Evolutionary conservation across 2,329 filamentous ascomycete genomes (phyloP).

Genomic region (Drechslerella coelobrocha): DNA sequence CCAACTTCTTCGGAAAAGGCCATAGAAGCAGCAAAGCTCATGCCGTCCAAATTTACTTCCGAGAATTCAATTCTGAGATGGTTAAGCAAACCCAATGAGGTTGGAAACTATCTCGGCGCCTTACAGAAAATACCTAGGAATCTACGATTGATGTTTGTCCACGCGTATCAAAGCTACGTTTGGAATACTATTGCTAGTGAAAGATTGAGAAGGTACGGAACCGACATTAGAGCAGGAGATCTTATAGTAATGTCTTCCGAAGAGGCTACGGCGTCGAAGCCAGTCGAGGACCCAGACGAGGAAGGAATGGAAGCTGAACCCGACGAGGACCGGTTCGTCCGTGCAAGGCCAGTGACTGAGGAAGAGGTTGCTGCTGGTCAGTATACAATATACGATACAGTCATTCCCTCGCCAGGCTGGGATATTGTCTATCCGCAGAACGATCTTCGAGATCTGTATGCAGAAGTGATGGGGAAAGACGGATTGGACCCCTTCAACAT

Average conservation of each 20-base stretch:
- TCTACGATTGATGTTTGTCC: conserved; percentile 90
- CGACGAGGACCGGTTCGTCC: conserved; percentile 65
- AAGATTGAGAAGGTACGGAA: conserved; percentile 78
- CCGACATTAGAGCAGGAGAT: conserved; percentile 78
- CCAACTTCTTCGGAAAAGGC: conserved; percentile 63
- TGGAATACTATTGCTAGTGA: conserved; percentile 88
- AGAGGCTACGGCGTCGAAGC: conserved; percentile 27
- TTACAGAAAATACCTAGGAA: conserved; percentile 80
- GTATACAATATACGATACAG: conserved; percentile 84
- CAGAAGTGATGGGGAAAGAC: conserved; percentile 80
- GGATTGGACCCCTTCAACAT: conserved; percentile 82
- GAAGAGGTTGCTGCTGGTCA: conserved; percentile 79
- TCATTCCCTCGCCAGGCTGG: conserved; percentile 90
- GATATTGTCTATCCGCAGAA: conserved; percentile 88
- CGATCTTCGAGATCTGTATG: conserved; percentile 81
- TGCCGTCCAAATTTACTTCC: conserved; percentile 82
- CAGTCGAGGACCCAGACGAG: conserved; percentile 58
- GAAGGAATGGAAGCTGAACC: conserved; percentile 65
- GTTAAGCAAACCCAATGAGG: conserved; percentile 59
- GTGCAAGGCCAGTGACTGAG: conserved; percentile 75
- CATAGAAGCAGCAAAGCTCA: conserved; percentile 68
- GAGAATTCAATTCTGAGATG: conserved; percentile 81
- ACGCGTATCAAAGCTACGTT: conserved; percentile 92
- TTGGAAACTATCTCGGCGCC: conserved; percentile 74
- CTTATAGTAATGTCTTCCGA: conserved; percentile 68